Percentiles rank a stretch among this genome's conserved stretches.
phyloP scores from a whole-genome alignment of 2,329 filamentous ascomycete species.

The Epichloe hybrida region DNA sequence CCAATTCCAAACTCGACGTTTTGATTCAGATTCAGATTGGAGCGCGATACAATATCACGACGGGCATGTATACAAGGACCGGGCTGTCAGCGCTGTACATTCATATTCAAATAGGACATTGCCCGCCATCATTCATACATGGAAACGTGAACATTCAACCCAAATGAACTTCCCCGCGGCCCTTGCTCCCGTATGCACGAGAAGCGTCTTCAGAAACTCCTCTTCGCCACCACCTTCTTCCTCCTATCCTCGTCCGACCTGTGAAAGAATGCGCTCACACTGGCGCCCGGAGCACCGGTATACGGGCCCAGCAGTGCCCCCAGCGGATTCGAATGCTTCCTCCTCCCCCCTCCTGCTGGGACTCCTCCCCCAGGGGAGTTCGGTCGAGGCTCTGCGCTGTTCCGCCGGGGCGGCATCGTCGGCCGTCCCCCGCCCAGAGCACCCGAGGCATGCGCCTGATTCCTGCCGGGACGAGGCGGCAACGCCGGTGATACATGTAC shows the following conservation, averaged over 20 bases:
- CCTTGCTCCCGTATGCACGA: no score
- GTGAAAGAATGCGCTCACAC: slow-evolving; percentile 30
- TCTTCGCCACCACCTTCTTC: slow-evolving; percentile 29
- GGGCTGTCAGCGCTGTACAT: no score
- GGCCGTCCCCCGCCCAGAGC: slow-evolving; percentile 9
- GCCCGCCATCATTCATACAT: no score
- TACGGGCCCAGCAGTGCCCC: slow-evolving; percentile 11
- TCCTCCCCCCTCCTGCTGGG: slow-evolving; percentile 6
- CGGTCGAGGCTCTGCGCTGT: slow-evolving; percentile 26
- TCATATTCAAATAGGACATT: no score
- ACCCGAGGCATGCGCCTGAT: slow-evolving; percentile 5
- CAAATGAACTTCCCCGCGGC: no score
- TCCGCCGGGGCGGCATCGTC: slow-evolving; percentile 23
- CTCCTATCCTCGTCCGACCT: slow-evolving; percentile 24
- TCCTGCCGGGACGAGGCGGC: slow-evolving; percentile 15
- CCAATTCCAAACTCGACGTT: no score
- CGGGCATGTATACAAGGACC: no score
- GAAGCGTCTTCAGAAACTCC: slow-evolving; percentile 25
- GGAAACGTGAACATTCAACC: no score
- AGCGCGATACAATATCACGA: no score
- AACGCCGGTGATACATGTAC: slow-evolving; percentile 17
- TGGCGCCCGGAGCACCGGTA: slow-evolving; percentile 12
- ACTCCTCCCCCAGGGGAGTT: slow-evolving; percentile 2
- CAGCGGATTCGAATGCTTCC: slow-evolving; percentile 14
- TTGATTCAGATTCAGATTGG: no score